phyloP scores from a whole-genome alignment of 2,329 filamentous ascomycete genomes.

The Phialophora expanda region DNA sequence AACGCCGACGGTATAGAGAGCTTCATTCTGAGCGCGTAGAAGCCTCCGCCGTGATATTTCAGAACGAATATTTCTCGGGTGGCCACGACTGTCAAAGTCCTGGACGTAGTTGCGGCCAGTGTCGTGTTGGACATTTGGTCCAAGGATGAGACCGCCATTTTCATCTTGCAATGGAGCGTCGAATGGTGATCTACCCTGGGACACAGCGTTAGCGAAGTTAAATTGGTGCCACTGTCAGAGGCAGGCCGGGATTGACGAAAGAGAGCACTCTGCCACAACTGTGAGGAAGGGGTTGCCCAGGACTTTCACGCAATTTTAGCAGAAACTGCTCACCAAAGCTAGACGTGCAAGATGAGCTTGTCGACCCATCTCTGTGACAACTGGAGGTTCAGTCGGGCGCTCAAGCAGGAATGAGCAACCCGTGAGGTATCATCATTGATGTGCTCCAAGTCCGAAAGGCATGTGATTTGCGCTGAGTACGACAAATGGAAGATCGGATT shows the following conservation, averaged over 20 bases:
- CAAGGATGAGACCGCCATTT: constrained; percentile 36
- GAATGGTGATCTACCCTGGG: constrained; percentile 37
- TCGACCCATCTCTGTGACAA: constrained; percentile 47
- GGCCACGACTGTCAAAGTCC: constrained; percentile 54
- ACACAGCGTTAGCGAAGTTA: constrained; percentile 13
- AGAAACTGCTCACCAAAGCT: constrained; percentile 49
- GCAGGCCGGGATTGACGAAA: background rate
- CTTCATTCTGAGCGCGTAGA: constrained; percentile 57
- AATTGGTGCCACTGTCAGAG: background rate
- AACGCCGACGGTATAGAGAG: constrained; percentile 56
- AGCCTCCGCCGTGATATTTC: constrained; percentile 48
- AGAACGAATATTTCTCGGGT: constrained; percentile 53
- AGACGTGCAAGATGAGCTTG: constrained; percentile 53
- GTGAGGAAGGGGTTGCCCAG: background rate
- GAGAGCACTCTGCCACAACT: background rate
- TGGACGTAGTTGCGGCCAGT: constrained; percentile 53
- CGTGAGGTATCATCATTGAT: background rate
- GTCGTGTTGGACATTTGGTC: constrained; percentile 38
- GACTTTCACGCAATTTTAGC: constrained; percentile 9
- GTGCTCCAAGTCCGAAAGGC: background rate
- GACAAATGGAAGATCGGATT: background rate
- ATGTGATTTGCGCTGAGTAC: background rate
- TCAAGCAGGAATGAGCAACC: background rate
- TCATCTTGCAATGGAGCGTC: constrained; percentile 37
- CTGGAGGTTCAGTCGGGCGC: background rate